Percentiles rank a stretch among this genome's conserved stretches.
phyloP scores from a whole-genome alignment of 805 yeast species.

The Schwanniomyces sp. region DNA sequence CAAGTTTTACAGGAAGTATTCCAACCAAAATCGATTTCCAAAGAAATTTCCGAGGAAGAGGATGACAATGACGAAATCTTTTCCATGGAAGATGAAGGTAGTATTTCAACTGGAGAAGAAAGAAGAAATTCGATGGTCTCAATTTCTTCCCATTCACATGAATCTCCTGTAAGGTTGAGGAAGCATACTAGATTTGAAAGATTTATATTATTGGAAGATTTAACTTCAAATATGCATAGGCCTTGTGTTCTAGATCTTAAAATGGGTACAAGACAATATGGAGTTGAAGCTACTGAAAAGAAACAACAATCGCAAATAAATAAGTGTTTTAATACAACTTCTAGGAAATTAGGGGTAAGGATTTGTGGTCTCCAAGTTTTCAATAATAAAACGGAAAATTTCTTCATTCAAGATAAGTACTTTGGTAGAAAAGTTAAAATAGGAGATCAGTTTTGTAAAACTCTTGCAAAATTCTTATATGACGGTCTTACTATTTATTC shows the following conservation, averaged over 20 bases:
- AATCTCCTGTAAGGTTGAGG: constrained; percentile 20
- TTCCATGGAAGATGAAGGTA: constrained; percentile 45
- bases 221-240: constrained; percentile 74
- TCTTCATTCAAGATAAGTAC: constrained; percentile 74
- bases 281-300: constrained; percentile 77
- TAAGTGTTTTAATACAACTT: constrained; percentile 82
- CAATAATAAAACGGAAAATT: constrained; percentile 34
- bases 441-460: constrained; percentile 76
- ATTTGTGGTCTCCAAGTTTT: constrained; percentile 94
- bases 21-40: constrained; percentile 17
- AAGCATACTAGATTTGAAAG: constrained; percentile 65
- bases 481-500: constrained; percentile 65
- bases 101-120: constrained; percentile 11
- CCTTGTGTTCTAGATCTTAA: constrained; percentile 95
- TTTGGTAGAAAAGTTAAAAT: constrained; percentile 77
- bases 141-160: constrained; percentile 7
- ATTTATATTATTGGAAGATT: constrained; percentile 85
- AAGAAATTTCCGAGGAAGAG: constrained; percentile 7
- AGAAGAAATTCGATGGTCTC: constrained; percentile 5
- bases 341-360: constrained; percentile 80
- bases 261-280: constrained; percentile 98
- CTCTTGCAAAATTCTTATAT: constrained; percentile 74
- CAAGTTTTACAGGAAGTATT: constrained; percentile 40
- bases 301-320: constrained; percentile 78
- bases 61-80: constrained; percentile 34